phyloP scores from a whole-genome alignment of 2,329 filamentous ascomycete genomes.

The Sarocladium kiliense region DNA sequence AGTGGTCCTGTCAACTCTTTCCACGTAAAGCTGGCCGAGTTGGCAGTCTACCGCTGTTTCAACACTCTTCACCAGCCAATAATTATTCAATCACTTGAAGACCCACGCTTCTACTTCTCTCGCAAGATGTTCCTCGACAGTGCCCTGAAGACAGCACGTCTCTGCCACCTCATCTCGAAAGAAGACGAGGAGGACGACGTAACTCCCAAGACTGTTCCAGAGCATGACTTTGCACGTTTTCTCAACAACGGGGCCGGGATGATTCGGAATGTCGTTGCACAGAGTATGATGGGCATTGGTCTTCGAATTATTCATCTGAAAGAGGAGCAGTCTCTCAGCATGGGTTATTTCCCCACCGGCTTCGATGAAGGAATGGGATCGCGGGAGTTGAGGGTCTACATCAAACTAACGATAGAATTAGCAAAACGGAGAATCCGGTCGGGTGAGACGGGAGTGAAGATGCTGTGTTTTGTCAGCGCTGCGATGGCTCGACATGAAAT shows the following conservation, averaged over 20 bases:
- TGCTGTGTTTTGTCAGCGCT: slow-evolving; percentile 29
- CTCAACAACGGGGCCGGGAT: slow-evolving; percentile 34
- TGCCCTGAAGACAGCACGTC: slow-evolving; percentile 28
- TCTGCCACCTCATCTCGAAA: slow-evolving; percentile 21
- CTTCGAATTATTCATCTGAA: slow-evolving; percentile 29
- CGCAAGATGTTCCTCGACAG: slow-evolving; percentile 44
- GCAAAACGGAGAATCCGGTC: slow-evolving; percentile 27
- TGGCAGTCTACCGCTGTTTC: slow-evolving; percentile 41
- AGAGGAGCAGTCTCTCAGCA: slow-evolving; percentile 31
- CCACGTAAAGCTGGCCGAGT: slow-evolving; percentile 36
- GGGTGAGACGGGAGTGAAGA: slow-evolving; percentile 40
- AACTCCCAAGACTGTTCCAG: not conserved
- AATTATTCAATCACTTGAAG: slow-evolving; percentile 35
- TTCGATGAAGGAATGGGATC: slow-evolving; percentile 14
- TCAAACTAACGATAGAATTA: slow-evolving; percentile 26
- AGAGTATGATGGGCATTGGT: slow-evolving; percentile 35
- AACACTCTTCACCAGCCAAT: slow-evolving; percentile 50
- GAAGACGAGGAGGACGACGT: slow-evolving; percentile 17
- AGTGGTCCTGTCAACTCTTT: slow-evolving; percentile 26
- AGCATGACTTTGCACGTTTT: slow-evolving; percentile 30
- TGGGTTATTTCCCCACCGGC: slow-evolving; percentile 23
- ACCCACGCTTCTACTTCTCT: slow-evolving; percentile 48
- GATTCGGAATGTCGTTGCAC: slow-evolving; percentile 35
- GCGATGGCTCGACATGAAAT: slow-evolving; percentile 28
- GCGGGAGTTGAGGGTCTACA: slow-evolving; percentile 24